phyloP scores from a whole-genome alignment of 2,329 filamentous ascomycete species.

The Lasiodiplodia hormozganensis region DNA sequence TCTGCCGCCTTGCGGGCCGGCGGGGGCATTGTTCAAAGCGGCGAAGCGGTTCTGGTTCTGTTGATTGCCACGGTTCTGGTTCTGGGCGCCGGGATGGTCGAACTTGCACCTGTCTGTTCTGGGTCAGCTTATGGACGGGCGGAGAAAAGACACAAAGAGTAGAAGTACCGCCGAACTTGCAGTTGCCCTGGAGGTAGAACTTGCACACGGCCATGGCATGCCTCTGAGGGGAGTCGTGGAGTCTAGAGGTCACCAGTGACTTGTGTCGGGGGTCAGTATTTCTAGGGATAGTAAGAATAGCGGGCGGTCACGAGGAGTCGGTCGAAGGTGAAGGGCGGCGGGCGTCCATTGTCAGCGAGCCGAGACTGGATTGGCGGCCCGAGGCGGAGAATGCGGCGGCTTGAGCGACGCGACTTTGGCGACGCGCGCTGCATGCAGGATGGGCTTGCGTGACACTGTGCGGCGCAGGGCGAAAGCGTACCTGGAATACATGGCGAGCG shows the following conservation, averaged over 20 bases:
- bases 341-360: slow-evolving; percentile 19
- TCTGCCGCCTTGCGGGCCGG: slow-evolving; percentile 16
- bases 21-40: slow-evolving; percentile 46
- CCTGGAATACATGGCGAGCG: slow-evolving; percentile 15
- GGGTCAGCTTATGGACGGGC: not conserved
- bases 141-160: not conserved
- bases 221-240: slow-evolving; percentile 15
- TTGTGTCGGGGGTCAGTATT: slow-evolving; percentile 24
- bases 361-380: slow-evolving; percentile 23
- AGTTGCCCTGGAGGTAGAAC: slow-evolving; percentile 70
- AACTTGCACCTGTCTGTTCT: slow-evolving; percentile 62
- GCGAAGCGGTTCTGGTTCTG: slow-evolving; percentile 64
- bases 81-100: slow-evolving; percentile 60
- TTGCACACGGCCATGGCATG: slow-evolving; percentile 60
- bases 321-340: not conserved
- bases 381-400: slow-evolving; percentile 24
- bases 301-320: not conserved
- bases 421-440: slow-evolving; percentile 20
- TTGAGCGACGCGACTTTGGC: slow-evolving; percentile 12
- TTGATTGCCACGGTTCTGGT: slow-evolving; percentile 33
- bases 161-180: slow-evolving; percentile 67
- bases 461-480: slow-evolving; percentile 12
- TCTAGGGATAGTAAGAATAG: not conserved
- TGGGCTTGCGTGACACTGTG: slow-evolving; percentile 1
- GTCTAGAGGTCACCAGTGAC: slow-evolving; percentile 11